Percentiles rank a stretch among this genome's conserved stretches.
Evolutionary conservation across 495 filamentous ascomycete genomes (phyloP).

Genomic region (Aspergillus ostianus): DNA sequence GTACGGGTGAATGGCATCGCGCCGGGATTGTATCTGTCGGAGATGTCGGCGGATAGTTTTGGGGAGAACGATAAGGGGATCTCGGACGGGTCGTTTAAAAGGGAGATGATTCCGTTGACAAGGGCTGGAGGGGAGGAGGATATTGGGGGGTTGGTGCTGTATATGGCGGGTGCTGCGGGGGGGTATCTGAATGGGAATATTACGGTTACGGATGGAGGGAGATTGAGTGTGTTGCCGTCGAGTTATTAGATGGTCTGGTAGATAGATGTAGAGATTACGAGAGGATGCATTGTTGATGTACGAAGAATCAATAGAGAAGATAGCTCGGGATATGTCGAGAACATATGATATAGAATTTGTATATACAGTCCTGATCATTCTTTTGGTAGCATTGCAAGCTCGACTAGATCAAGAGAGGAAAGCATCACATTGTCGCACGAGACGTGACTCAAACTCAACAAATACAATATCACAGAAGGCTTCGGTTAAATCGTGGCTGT

Average conservation of each 20-base stretch:
- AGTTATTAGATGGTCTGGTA: constrained; percentile 31
- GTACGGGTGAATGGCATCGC: constrained; percentile 66
- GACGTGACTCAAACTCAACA: constrained; percentile 2
- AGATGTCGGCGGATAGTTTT: constrained; percentile 50
- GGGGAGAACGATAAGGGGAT: constrained; percentile 20
- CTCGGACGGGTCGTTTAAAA: constrained; percentile 43
- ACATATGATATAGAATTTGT: neutral
- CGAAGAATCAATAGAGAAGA: no score
- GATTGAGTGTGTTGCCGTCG: constrained; percentile 46
- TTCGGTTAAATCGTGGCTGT: constrained; percentile 60
- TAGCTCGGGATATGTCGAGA: no score
- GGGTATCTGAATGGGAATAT: constrained; percentile 60
- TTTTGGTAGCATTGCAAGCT: neutral
- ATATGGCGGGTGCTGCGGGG: constrained; percentile 59
- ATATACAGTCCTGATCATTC: neutral
- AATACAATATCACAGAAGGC: neutral
- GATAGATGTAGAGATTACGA: neutral
- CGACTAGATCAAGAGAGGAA: neutral
- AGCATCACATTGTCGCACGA: no score
- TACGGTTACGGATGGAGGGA: constrained; percentile 59
- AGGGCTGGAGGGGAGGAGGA: constrained; percentile 58
- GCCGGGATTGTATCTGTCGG: constrained; percentile 63
- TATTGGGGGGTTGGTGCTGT: constrained; percentile 62
- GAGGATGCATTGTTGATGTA: neutral
- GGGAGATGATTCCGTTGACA: constrained; percentile 49